Base-by-base conservation (phyloP, 177 flowering plant species). In the Vitis hybrid region DNA sequence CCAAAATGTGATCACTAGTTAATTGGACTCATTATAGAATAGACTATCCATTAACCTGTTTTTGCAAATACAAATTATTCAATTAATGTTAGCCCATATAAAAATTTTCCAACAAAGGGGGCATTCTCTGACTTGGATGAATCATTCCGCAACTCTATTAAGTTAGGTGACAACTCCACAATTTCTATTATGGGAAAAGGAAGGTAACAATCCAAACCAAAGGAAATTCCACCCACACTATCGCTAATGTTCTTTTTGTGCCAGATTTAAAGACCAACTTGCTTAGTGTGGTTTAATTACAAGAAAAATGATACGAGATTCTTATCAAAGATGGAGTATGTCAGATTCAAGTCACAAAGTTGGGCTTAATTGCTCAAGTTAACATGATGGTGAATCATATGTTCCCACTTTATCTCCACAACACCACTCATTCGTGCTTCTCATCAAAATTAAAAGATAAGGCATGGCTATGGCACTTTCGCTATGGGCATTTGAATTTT, bases 221-320 rank as follows among this genome's bases (percentile, higher is more conserved):
- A 1, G 22, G 22, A 22, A 22, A 22, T 22, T 22, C 22, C 22
- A 22, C 22, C 22, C 2, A 22, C 22, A 22, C 34, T 7, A 68
- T 59, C 14, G 1, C 71, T 7, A 59, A 59, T 58, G 64, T 68
- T 1, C 59, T 68, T 16, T 68, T 34, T 68, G 64, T 59, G 1
- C 64, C 57, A 15, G 39, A 19, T 19, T 58, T 68, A 55, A 68
- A 68, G 16, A 68, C 9, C 18, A 68, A 68, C 29, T 22, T 22
- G 22, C 22, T 22, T 22, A 22, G 22, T 22, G 1, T 22, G 22
- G 22, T 2, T 22, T 0, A 68, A n/a, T 19, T 68, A 3, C 62
- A 68, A 65, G 67, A 65, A 49, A 65, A 50, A 6, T 55, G 67
- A 16, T 65, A 65, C 19, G 10, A 18, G n/a, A 68, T 68, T 15